Evolutionary conservation across 108 stramenopile species (phyloP), one percentile per base, ranked within the genome.

Genomic region (Nannochloropsis salina): DNA sequence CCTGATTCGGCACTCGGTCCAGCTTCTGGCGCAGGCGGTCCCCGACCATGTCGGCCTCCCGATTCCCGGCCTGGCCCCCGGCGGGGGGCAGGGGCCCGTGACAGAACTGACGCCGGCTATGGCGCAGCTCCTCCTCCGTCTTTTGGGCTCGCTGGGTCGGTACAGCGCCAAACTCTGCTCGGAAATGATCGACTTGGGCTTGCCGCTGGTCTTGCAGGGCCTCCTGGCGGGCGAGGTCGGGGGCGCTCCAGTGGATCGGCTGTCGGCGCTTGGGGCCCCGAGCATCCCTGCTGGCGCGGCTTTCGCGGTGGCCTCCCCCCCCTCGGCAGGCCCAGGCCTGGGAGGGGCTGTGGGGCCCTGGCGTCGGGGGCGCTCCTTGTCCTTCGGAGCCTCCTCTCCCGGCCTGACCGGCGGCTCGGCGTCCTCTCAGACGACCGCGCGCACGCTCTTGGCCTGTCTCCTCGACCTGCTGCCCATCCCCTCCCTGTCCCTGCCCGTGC

Each of bases 121-220:
- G 61, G 61, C 61, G 61, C 6, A 74, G n/a, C n/a, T 74, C 20
- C 61, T 74, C 1, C 61, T 74, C 20, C 15, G 61, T 0, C 15
- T 74, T 74, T 74, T 74, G 61, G 61, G 61, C 15, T 6, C n/a
- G 61, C n/a, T 74, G 61, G 61, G 20, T 74, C 61, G 61, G 61
- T 74, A 74, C n/a, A n/a, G 20, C 20, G 61, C 61, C 15, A n/a
- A n/a, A n/a, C 61, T 74, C 20, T 74, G 61, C n/a, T 15, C 4
- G 61, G 61, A 74, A n/a, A 74, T 74, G 61, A n/a, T 74, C 20
- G 61, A 74, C n/a, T 74, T 74, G 61, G 61, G 61, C 6, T 74
- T 74, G 61, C 61, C 61, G 15, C 20, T 74, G 20, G 61, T 74
- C 5, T 6, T 74, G 8, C 61, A 74, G n/a, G 61, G 61, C n/a